Conservation (phyloP, 2,329 filamentous ascomycete species). For the Fusarium floridanum region DNA sequence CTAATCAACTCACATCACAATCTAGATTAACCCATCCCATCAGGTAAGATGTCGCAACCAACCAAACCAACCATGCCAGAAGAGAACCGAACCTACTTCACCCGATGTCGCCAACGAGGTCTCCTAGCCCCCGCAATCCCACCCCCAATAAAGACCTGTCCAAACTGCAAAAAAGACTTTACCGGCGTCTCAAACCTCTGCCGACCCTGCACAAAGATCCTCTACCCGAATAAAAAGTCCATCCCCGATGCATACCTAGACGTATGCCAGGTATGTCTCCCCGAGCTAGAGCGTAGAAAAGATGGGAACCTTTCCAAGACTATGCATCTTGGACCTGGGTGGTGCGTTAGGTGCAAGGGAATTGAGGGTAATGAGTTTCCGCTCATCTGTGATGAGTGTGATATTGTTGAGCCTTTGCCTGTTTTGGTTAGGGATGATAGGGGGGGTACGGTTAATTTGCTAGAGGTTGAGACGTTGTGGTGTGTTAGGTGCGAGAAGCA, state of each 20-base stretch:
- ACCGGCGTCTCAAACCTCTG: constrained; percentile 10
- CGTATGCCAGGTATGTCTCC: constrained; percentile 3
- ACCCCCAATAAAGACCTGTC: constrained; percentile 11
- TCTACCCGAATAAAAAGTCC: background rate
- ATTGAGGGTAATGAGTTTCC: background rate
- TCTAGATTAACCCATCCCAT: background rate
- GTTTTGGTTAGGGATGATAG: constrained; percentile 13
- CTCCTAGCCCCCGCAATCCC: constrained; percentile 21
- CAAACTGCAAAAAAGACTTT: constrained; percentile 2
- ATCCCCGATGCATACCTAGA: constrained; percentile 20
- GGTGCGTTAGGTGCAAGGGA: constrained; percentile 33
- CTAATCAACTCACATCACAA: background rate
- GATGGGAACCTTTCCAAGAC: background rate
- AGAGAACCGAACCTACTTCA: constrained; percentile 7
- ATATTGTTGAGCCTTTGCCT: constrained; percentile 12
- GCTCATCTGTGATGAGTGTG: constrained; percentile 30
- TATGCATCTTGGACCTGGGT: constrained; percentile 37
- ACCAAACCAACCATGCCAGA: background rate
- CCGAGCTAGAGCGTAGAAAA: background rate
- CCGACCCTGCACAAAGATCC: constrained; percentile 6
- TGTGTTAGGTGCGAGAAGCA: constrained; percentile 26
- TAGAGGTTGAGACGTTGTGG: constrained; percentile 34
- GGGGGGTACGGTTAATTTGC: constrained; percentile 33
- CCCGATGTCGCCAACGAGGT: constrained; percentile 19
- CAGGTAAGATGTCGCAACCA: constrained; percentile 15